A percentile compares a stretch with the other conserved stretches of the same genome.
Conservation (phyloP, 345 rosid genomes). For the Moringa oleifera region DNA sequence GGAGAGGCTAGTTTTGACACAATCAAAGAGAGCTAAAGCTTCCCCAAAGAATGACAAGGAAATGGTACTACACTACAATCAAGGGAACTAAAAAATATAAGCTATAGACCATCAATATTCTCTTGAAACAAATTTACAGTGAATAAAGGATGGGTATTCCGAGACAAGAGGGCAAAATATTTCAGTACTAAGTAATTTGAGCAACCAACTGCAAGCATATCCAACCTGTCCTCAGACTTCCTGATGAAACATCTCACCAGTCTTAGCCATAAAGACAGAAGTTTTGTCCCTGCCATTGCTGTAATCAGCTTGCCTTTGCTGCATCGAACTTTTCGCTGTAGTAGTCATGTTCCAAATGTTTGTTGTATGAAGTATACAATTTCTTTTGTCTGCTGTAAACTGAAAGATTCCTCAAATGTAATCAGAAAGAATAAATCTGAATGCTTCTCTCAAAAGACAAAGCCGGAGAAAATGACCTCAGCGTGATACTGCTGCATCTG, state of each 20-base stretch:
- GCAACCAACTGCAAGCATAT: not conserved
- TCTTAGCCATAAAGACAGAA: not conserved
- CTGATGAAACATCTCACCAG: not conserved
- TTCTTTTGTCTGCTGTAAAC: slow-evolving; percentile 23
- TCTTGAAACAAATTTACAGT: not conserved
- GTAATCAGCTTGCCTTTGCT: not conserved
- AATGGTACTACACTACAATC: no score
- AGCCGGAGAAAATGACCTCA: slow-evolving; percentile 27
- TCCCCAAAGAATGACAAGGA: no score
- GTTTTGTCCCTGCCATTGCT: not conserved
- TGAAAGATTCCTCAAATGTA: slow-evolving; percentile 25
- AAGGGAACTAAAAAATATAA: no score
- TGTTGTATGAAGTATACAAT: slow-evolving; percentile 24
- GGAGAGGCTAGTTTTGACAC: no score
- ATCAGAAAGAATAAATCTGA: slow-evolving; percentile 37
- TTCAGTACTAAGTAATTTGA: not conserved
- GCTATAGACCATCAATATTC: not conserved
- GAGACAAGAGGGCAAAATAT: no score
- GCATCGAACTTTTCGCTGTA: slow-evolving; percentile 4
- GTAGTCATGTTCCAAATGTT: slow-evolving; percentile 9
- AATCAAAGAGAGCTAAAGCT: no score
- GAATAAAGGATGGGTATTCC: not conserved
- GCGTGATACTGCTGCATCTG: slow-evolving; percentile 10
- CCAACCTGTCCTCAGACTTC: not conserved
- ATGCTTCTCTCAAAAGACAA: slow-evolving; percentile 28